Base-by-base conservation (phyloP, 306 rosid genomes). In the Ochetophila trinervis region DNA sequence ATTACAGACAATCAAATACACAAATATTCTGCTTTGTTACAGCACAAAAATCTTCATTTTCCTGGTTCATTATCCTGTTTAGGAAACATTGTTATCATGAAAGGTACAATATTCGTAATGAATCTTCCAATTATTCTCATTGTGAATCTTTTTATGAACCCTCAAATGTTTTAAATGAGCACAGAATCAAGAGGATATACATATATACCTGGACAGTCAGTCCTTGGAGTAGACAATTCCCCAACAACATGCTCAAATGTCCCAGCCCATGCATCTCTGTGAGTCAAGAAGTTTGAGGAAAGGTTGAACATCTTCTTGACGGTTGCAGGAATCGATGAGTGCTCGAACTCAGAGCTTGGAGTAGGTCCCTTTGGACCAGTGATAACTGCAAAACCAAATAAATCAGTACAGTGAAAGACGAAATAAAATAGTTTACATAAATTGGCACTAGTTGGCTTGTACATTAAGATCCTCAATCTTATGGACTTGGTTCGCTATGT, bases 211-310 rank as follows among this genome's bases (percentile, higher is more conserved):
- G 97, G 99, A 74, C 99, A 94, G 70, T 94, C 97, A 0, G 99
- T 90, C 80, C 99, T 84, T 0, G 99, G 96, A 17, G 91, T 76
- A 65, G 76, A 83, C 23, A 88, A 69, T 35, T 88, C 85, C 35
- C 86, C 91, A 45, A 94, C 83, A 63, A 90, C 68, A 30, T 82
- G 78, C 78, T 94, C 99, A 64, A 94, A 94, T 49, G 99, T 94
- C 24, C 95, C 99, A 18, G 99, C 97, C 99, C 99, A 94, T 37
- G 99, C 97, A 68, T 94, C 99, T 79, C 97, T 86, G 74, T 87
- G 97, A 52, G 99, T 94, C 78, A 94, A 80, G 77, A 94, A 94
- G 80, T 90, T 90, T 0, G 97, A 90, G 68, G 86, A 58, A 59
- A 94, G 94, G 70, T 90, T 90, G 91, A 94, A 87, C 66, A 94